phyloP scores from a whole-genome alignment of 129 eudicot genomes.

The Centella asiatica region DNA sequence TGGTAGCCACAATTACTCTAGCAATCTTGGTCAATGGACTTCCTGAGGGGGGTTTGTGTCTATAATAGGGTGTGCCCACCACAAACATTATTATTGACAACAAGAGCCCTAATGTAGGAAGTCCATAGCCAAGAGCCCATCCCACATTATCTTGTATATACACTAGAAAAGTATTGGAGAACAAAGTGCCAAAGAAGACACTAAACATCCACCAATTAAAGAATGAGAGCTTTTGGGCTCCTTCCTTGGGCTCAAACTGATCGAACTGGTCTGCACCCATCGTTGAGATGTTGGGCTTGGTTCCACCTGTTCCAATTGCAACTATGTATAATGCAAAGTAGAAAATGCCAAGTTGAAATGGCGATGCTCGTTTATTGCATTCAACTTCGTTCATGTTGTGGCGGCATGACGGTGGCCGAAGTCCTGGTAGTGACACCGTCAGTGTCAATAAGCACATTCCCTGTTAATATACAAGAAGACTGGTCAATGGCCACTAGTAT shows the following conservation, averaged over 20 bases:
- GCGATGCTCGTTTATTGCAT: slow-evolving; percentile 38
- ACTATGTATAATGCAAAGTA: slow-evolving; percentile 50
- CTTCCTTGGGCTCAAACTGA: slow-evolving; percentile 44
- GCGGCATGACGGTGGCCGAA: slow-evolving; percentile 53
- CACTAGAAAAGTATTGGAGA: slow-evolving; percentile 46
- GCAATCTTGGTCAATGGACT: slow-evolving; percentile 54
- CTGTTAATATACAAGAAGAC: slow-evolving; percentile 23
- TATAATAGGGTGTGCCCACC: slow-evolving; percentile 41
- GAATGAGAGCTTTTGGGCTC: slow-evolving; percentile 48
- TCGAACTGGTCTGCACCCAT: slow-evolving; percentile 42
- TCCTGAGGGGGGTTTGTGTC: slow-evolving; percentile 47
- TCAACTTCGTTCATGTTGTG: slow-evolving; percentile 23
- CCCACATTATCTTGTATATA: slow-evolving; percentile 60
- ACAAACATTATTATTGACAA: slow-evolving; percentile 37
- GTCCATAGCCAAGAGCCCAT: slow-evolving; percentile 51
- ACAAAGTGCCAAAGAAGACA: slow-evolving; percentile 53
- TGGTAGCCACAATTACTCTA: slow-evolving; percentile 39
- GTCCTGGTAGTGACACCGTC: slow-evolving; percentile 33
- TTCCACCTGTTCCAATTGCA: slow-evolving; percentile 69
- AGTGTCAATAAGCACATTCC: slow-evolving; percentile 59
- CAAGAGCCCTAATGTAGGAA: slow-evolving; percentile 44
- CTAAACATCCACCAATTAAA: slow-evolving; percentile 85
- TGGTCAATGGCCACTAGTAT: not conserved
- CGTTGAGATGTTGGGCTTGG: slow-evolving; percentile 79
- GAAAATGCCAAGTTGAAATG: slow-evolving; percentile 47